Conservation (phyloP, 345 rosid species). For the Syzygium aromaticum region DNA sequence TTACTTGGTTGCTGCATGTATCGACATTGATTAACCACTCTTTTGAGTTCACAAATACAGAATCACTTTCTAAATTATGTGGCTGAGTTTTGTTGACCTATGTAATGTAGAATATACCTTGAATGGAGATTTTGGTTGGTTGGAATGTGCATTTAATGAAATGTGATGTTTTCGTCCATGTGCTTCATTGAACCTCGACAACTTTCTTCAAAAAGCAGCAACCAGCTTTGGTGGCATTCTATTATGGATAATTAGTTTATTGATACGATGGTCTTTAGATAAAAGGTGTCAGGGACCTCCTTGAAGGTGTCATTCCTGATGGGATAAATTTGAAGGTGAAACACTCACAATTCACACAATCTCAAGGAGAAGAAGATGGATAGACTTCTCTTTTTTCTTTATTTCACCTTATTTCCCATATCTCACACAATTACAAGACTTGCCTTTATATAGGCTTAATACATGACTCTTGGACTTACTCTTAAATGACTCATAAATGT, state of each 20-base stretch:
- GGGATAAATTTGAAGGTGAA: too few relatives aligned
- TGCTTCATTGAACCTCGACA: background rate
- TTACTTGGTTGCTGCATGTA: background rate
- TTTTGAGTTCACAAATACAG: background rate
- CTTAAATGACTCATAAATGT: too few relatives aligned
- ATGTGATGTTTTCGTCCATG: background rate
- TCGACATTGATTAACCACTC: background rate
- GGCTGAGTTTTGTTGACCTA: background rate
- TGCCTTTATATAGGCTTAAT: too few relatives aligned
- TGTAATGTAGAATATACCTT: background rate
- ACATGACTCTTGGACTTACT: too few relatives aligned
- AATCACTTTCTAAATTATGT: background rate
- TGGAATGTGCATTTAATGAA: background rate
- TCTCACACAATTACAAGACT: too few relatives aligned
- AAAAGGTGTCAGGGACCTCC: slow-evolving; percentile 61
- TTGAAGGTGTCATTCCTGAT: slow-evolving; percentile 52
- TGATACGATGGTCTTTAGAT: slow-evolving; percentile 19
- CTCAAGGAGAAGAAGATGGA: too few relatives aligned
- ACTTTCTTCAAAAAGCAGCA: background rate
- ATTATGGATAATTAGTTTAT: background rate
- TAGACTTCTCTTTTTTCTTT: too few relatives aligned
- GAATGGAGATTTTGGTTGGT: background rate
- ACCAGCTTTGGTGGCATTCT: background rate
- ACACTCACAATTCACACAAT: too few relatives aligned
- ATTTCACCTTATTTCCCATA: too few relatives aligned